Base-by-base conservation (phyloP, 2,329 filamentous ascomycete species). In the Magnaporthiopsis incrustans region DNA sequence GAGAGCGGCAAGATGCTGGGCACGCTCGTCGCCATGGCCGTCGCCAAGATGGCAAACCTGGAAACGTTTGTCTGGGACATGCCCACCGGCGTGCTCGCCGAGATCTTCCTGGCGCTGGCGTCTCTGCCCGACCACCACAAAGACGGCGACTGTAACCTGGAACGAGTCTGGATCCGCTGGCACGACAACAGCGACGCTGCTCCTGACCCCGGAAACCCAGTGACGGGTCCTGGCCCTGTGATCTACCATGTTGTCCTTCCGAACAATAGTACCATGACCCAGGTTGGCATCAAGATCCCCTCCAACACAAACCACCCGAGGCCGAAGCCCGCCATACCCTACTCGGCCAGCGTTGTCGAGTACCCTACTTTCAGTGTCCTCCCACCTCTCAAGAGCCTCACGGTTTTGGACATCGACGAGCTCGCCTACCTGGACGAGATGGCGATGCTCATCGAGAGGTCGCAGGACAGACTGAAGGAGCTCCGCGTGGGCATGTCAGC, bases 1-100 rank as follows among this genome's bases (percentile, higher is more conserved):
- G 90, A 94, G 72, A 87, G 88, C 64, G 91, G 91, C 3, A 95
- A 94, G 77, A 92, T 95, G 90, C 81, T 95, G n/a, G 90, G 90
- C 6, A 94, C 90, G 1, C 77, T 95, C 61, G 90, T 92, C 15
- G 89, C 90, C 12, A 77, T 93, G 67, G 89, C 90, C 15, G 81
- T 95, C n/a, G 86, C 88, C 58, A 88, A 89, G 67, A 95, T 95
- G 91, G 79, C 86, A 62, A 91, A 91, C 70, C 80, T 96, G 56
- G 91, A 95, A 75, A 87, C 86, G 0, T 95, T 95, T 71, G 81
- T 91, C 3, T 95, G 91, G 91, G 91, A 96, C 71, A 94, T 95
- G 91, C 91, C 91, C 0, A 95, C 91, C 0, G 91, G 91, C 1
- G 89, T 95, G 25, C 77, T 92, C 63, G 84, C 90, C 63, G 90